Evolutionary conservation across 1,284 basidiomycete species (phyloP).

Genomic region (Rhodotorula sp.): DNA sequence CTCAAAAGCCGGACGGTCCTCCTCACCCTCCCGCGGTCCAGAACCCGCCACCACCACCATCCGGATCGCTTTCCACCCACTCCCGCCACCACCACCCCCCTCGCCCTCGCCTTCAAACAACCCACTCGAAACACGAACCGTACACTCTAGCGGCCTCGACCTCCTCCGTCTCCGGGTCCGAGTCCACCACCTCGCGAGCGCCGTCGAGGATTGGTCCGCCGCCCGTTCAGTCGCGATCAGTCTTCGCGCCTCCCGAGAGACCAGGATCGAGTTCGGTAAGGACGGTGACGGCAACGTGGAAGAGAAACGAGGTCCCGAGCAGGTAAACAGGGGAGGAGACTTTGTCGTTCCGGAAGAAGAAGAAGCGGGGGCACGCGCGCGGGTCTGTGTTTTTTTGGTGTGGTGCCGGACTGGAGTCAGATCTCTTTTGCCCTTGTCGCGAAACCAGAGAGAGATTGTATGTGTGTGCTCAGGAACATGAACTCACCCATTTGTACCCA

Average conservation of each 20-base stretch:
- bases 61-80: slow-evolving; percentile 27
- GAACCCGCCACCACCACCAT: slow-evolving; percentile 8
- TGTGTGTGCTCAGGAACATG: no score
- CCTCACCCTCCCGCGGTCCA: background rate
- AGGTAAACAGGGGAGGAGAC: slow-evolving; percentile 13
- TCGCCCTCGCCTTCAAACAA: background rate
- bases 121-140: slow-evolving; percentile 12
- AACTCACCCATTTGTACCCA: slow-evolving; percentile 40
- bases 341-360: background rate
- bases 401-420: no score
- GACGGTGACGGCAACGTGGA: slow-evolving; percentile 29
- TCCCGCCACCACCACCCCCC: background rate
- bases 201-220: background rate
- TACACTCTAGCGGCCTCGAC: slow-evolving; percentile 16
- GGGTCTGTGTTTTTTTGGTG: no score
- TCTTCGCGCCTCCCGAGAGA: slow-evolving; percentile 16
- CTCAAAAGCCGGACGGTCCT: background rate
- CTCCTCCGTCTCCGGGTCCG: background rate
- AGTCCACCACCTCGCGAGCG: slow-evolving; percentile 9
- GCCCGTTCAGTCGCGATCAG: background rate
- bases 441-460: no score
- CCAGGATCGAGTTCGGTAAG: slow-evolving; percentile 30
- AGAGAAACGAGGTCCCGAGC: slow-evolving; percentile 12
- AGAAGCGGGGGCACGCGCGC: background rate
- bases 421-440: no score